Evolutionary conservation across 352 stramenopile genomes (phyloP), one percentile per base, ranked within the genome.

Genomic region (Phytophthora agathidicida): DNA sequence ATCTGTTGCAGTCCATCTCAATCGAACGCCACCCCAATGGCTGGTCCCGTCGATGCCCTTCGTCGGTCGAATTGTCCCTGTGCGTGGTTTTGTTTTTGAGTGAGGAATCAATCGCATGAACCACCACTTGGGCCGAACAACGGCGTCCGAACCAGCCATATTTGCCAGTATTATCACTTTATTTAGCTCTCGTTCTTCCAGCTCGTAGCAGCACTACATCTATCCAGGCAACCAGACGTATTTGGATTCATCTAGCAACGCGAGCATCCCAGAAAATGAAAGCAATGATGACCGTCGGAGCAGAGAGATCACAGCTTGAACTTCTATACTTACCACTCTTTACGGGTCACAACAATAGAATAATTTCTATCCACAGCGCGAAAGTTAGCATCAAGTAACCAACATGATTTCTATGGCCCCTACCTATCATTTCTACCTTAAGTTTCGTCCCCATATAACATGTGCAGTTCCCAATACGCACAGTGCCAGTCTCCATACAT

Each of bases 31-130:
- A n/a, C 5, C n/a, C n/a, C 13, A 38, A 23, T 26, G 9, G 11
- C 33, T 38, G 20, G 26, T 36, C 51, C 31, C 30, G 7, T 58
- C 39, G 1, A 43, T 7, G 7, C 7, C 31, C 7, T 17, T 7
- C 31, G 3, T 8, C 36, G 27, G 6, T 10, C 27, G 6, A 10
- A 32, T 6, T 42, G 16, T n/a, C 14, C 14, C 45, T n/a, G 30
- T 44, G 55, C 55, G 55, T 66, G 57, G 43, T 33, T 66, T 66
- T 66, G 57, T 60, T 17, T 59, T 32, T 23, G 7, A 9, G 14
- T 55, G 57, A 62, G 50, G 23, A 62, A 67, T 67, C 58, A 62
- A 51, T 27, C 19, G 45, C 24, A 2, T 32, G 16, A 24, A 26
- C 24, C 38, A 17, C 22, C 36, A 49, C 54, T 49, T 63, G 54